Evolutionary conservation across 768 basidiomycete genomes (phyloP).

Genomic region (Collybiopsis confluens): DNA sequence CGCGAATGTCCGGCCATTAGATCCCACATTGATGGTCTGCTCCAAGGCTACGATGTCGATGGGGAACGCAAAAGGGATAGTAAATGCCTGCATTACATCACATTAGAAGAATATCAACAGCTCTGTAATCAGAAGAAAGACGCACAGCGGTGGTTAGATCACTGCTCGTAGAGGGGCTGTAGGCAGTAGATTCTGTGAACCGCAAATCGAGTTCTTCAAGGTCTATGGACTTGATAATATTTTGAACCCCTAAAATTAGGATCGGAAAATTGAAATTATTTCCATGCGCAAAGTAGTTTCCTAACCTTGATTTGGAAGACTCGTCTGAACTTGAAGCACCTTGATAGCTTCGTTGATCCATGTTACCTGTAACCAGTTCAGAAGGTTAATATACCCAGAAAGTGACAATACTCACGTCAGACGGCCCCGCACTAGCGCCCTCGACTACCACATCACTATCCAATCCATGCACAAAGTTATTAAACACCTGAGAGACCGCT

Average conservation of each 20-base stretch:
- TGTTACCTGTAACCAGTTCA: too few species aligned
- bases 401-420: conserved; percentile 42
- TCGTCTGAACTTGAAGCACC: conserved; percentile 50
- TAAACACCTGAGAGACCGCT: conserved; percentile 62
- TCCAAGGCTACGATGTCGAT: conserved; percentile 60
- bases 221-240: conserved; percentile 60
- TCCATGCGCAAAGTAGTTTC: too few species aligned
- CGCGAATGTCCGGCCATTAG: conserved; percentile 52
- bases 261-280: too few species aligned
- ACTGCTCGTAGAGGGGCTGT: conserved; percentile 54
- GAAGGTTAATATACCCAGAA: too few species aligned
- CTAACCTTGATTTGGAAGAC: conserved; percentile 52
- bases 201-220: conserved; percentile 56
- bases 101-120: too few species aligned
- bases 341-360: conserved; percentile 75
- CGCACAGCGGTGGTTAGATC: conserved; percentile 47
- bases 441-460: conserved; percentile 56
- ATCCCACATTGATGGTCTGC: conserved; percentile 53
- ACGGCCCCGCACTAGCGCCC: conserved; percentile 54
- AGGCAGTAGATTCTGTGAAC: conserved; percentile 57
- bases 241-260: conserved; percentile 30
- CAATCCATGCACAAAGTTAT: conserved; percentile 65
- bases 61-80: conserved; percentile 66
- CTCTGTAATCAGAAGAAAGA: neutral
- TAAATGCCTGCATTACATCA: conserved; percentile 45